A percentile compares a stretch with the other conserved stretches of the same genome.
These are phyloP conservation scores for Nothomitra cinnamomea DNA, from an alignment of 2,329 filamentous ascomycete species.

Conservation along the genomic window DNA sequence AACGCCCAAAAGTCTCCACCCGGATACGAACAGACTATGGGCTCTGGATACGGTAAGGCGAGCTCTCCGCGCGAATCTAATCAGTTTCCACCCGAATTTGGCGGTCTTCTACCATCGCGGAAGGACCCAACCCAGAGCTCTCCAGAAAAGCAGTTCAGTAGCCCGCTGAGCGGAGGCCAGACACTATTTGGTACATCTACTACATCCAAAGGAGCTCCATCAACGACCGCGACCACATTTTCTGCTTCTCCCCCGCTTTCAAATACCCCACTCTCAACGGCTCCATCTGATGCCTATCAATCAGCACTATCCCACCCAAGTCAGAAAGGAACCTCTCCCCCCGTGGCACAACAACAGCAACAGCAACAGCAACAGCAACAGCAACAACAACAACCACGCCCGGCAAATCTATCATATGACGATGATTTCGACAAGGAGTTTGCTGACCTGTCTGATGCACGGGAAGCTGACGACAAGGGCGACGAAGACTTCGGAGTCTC, in stretches of 20 bases:
- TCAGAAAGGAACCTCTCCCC: slow-evolving; percentile 17
- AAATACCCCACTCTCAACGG: slow-evolving; percentile 23
- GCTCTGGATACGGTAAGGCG: slow-evolving; percentile 15
- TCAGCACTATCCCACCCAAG: slow-evolving; percentile 23
- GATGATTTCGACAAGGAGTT: slow-evolving; percentile 66
- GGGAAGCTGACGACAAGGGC: slow-evolving; percentile 47
- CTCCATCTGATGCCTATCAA: slow-evolving; percentile 25
- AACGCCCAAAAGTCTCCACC: slow-evolving; percentile 37
- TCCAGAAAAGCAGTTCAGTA: slow-evolving; percentile 1
- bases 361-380: no score
- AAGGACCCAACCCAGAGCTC: slow-evolving; percentile 28
- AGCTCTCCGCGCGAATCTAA: slow-evolving; percentile 17
- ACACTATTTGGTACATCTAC: slow-evolving; percentile 23
- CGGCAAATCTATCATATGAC: slow-evolving; percentile 26
- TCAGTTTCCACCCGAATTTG: slow-evolving; percentile 36
- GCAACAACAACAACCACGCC: slow-evolving; percentile 21
- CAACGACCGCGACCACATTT: slow-evolving; percentile 10
- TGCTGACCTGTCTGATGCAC: slow-evolving; percentile 67
- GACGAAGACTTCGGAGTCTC: slow-evolving; percentile 72
- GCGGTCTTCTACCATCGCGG: slow-evolving; percentile 36
- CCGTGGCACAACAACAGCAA: slow-evolving; percentile 14
- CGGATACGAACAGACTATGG: slow-evolving; percentile 30
- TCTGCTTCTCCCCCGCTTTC: slow-evolving; percentile 23
- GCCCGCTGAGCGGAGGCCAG: slow-evolving; percentile 18
- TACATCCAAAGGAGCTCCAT: slow-evolving; percentile 17